Base-by-base conservation (phyloP, 352 stramenopile species). In the Phytophthora agathidicida region DNA sequence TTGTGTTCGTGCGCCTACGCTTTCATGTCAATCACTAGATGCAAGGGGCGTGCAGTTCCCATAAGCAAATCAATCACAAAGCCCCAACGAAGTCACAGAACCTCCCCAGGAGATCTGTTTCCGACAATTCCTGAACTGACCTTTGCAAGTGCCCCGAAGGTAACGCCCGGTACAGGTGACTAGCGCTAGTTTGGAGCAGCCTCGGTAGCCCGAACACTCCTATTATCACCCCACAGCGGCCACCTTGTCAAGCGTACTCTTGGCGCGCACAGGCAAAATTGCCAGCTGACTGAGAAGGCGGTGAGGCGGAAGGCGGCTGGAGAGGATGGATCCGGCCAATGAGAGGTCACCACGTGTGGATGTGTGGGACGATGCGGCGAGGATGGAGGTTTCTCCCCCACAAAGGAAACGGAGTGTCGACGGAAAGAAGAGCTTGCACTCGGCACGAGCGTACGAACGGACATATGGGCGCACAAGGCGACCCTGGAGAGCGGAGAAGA, bases 21-120 rank as follows among this genome's bases (percentile, higher is more conserved):
- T 20, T 17, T 5, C 22, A 38, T 23, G 33, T 57, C 36, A 13
- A 44, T 23, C 32, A 11, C 7, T 37, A 47, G 36, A 38, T 44
- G 48, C 3, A 22, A 19, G 26, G 13, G 47, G 35, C 31, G 36
- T 26, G 24, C 36, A 36, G 41, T 11, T 17, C 31, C 36, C 31
- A 19, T 7, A 47, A 22, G 30, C 48, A 41, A 47, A 57, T 44
- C 31, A 57, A 57, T 43, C 33, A 43, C 13, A 10, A 47, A 35
- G 45, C 24, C 24, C 2, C 3, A 43, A 19, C 5, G 45, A 53
- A 42, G 45, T 53, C 45, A 13, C 47, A 55, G 16, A 38, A 26
- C 9, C 47, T 46, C 47, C 17, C 47, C 23, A 10, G 33, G 23
- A 55, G 35, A 3, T 26, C 23, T 55, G 47, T 10, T 55, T 49